Evolutionary conservation across 1,284 basidiomycete genomes (phyloP), one percentile per base, ranked within the genome.

Genomic region (Salmacisia buchloeana): DNA sequence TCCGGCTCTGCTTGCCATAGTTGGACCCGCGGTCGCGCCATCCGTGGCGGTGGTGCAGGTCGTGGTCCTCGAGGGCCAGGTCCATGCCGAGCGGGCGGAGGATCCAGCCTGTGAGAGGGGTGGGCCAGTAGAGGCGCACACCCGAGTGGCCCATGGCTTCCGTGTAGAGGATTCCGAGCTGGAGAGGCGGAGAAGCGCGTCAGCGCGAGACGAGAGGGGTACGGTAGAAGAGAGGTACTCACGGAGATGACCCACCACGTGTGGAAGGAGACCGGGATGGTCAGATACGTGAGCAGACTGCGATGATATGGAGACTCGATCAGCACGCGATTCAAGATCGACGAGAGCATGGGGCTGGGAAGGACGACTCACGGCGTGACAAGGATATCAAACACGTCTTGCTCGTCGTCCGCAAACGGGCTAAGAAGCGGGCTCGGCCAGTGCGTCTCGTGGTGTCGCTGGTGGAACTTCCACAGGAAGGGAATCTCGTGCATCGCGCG

Each of bases 141-240:
- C 79, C 76, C 7, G 63, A 62, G 59, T 78, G 75, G 3, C 75
- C 75, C 2, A 69, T 67, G 34, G 73, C 62, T 52, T 78, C 73
- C 2, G 70, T 78, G 63, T 71, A 73, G 57, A 73, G 69, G 18
- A 76, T 65, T 2, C 67, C 62, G 9, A 72, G 39, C 71, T 72
- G 73, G 33, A 70, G 31, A n/a, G n/a, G n/a, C n/a, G 2, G 59
- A 23, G 56, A 10, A 25, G 13, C 13, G 39, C 39, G n/a, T n/a
- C n/a, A n/a, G n/a, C n/a, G n/a, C n/a, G n/a, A n/a, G n/a, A n/a
- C n/a, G n/a, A n/a, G n/a, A n/a, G n/a, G n/a, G n/a, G n/a, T n/a
- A n/a, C n/a, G n/a, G n/a, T n/a, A n/a, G n/a, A 6, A 52, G 2
- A 2, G 27, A 31, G 2, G 0, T 49, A 54, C 49, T 31, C 13